These are phyloP conservation scores for Naganishia antarctica DNA, from an alignment of 768 basidiomycete genomes.

Conservation along the genomic window DNA sequence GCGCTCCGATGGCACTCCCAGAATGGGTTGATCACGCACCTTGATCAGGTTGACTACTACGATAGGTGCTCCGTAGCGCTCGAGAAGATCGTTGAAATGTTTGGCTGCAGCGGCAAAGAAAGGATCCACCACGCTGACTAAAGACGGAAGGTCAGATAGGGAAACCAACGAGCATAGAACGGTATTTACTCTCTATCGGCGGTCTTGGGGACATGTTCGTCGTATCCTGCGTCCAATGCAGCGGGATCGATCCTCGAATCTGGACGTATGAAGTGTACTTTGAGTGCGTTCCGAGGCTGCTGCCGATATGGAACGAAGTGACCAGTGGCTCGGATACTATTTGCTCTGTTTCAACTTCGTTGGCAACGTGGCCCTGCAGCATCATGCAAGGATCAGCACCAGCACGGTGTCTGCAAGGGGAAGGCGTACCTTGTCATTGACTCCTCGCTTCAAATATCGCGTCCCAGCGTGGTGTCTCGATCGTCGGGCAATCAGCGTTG, in stretches of 20 bases:
- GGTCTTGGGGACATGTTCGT: conserved; percentile 86
- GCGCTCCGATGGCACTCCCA: conserved; percentile 4
- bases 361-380: conserved; percentile 91
- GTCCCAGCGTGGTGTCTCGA: conserved; percentile 95
- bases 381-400: too few species aligned
- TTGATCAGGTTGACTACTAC: conserved; percentile 94
- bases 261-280: conserved; percentile 95
- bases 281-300: conserved; percentile 52
- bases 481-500: conserved; percentile 88
- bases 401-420: too few species aligned
- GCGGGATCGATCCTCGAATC: conserved; percentile 89
- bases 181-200: conserved; percentile 80
- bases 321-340: conserved; percentile 55
- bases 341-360: conserved; percentile 98
- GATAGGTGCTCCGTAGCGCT: conserved; percentile 81
- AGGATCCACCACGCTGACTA: conserved; percentile 89
- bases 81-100: conserved; percentile 87
- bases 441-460: conserved; percentile 86
- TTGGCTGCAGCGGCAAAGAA: conserved; percentile 87
- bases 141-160: too few species aligned
- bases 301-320: conserved; percentile 36
- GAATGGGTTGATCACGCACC: conserved; percentile 63
- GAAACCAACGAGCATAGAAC: not conserved
- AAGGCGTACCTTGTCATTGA: conserved; percentile 72
- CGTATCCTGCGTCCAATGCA: conserved; percentile 94